These are phyloP conservation scores for Monilinia polystroma DNA, from an alignment of 2,329 filamentous ascomycete genomes.

Conservation along the genomic window DNA sequence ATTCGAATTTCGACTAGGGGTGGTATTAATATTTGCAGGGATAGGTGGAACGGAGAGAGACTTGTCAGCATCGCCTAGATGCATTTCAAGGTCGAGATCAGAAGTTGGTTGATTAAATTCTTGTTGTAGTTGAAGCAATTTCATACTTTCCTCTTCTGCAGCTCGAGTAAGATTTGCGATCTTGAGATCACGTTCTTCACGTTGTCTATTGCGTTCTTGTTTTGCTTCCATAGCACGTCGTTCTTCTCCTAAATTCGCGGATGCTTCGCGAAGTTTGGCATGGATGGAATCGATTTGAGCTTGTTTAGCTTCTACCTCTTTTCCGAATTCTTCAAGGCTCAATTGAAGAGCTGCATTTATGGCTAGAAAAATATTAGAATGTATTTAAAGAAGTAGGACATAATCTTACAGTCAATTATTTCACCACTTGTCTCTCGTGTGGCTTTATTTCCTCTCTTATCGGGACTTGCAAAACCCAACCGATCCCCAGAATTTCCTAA, in stretches of 20 bases:
- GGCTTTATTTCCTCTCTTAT: conserved; percentile 51
- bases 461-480: conserved; percentile 44
- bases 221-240: conserved; percentile 71
- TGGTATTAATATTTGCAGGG: conserved; percentile 35
- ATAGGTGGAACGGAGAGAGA: conserved; percentile 33
- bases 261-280: conserved; percentile 74
- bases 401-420: conserved; percentile 70
- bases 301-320: conserved; percentile 81
- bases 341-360: conserved; percentile 81
- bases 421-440: conserved; percentile 74
- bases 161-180: conserved; percentile 76
- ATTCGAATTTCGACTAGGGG: conserved; percentile 42
- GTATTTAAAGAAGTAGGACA: background rate
- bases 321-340: conserved; percentile 74
- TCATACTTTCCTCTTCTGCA: conserved; percentile 65
- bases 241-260: conserved; percentile 74
- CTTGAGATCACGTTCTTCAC: conserved; percentile 65
- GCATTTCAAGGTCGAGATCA: conserved; percentile 56
- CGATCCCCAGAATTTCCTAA: conserved; percentile 64
- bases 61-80: conserved; percentile 41
- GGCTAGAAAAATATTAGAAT: conserved; percentile 47
- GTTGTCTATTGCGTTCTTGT: conserved; percentile 61
- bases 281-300: conserved; percentile 79
- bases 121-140: conserved; percentile 50
- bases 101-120: conserved; percentile 49